Percentiles rank a stretch among this genome's conserved stretches.
phyloP scores from a whole-genome alignment of 2,329 filamentous ascomycete species.

The Sphaerulina musiva region DNA sequence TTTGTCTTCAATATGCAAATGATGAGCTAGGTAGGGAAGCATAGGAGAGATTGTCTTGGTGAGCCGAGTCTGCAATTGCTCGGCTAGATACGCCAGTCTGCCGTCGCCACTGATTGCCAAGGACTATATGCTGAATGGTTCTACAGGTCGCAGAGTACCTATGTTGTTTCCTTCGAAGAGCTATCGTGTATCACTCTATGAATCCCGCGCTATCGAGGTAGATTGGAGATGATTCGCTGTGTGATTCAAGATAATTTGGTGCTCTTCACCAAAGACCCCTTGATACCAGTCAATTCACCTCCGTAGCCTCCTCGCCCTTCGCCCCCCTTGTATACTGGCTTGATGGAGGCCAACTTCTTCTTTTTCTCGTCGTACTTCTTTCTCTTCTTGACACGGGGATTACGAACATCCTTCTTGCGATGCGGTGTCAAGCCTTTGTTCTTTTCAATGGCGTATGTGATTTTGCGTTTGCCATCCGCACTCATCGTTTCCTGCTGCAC shows the following conservation, averaged over 20 bases:
- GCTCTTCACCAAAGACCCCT: constrained; percentile 87
- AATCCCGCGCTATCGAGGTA: background rate
- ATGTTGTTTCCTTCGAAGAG: too few species aligned
- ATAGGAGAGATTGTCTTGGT: too few species aligned
- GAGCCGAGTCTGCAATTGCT: too few species aligned
- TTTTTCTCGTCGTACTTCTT: constrained; percentile 94
- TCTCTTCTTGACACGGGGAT: constrained; percentile 96
- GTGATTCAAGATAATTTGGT: constrained; percentile 63
- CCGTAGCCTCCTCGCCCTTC: constrained; percentile 79
- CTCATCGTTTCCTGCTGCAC: constrained; percentile 64
- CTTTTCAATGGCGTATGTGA: constrained; percentile 91
- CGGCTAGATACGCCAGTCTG: too few species aligned
- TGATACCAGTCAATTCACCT: constrained; percentile 92
- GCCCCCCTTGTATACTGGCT: constrained; percentile 77
- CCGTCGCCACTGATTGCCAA: too few species aligned
- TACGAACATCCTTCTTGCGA: constrained; percentile 88
- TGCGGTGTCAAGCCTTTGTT: constrained; percentile 91
- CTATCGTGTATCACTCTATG: too few species aligned
- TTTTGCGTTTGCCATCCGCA: constrained; percentile 81
- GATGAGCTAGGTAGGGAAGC: too few species aligned
- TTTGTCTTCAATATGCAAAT: too few species aligned
- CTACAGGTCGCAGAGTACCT: too few species aligned
- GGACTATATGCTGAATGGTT: too few species aligned
- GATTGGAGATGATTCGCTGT: background rate
- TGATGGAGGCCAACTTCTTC: constrained; percentile 90